Base-by-base conservation (phyloP, 345 rosid genomes). In the Pistacia atlantica region DNA sequence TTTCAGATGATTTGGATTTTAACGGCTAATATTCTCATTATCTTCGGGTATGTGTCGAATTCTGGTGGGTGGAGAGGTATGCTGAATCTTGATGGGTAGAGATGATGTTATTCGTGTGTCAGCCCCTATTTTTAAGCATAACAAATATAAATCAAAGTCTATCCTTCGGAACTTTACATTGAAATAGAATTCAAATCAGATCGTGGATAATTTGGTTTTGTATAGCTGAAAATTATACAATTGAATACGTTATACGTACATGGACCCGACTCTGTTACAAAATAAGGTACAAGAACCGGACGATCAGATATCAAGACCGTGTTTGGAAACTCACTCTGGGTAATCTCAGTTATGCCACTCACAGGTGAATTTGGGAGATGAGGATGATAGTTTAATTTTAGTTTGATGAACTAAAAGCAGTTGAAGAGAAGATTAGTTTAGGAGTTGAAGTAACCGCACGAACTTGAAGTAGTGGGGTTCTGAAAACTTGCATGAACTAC, bases 231-330 rank as follows among this genome's bases (percentile, higher is more conserved):
- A 8, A 74, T 74, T 54, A 74, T 63, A 62, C 60, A 74, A 31
- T 5, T 65, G 33, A 63, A 25, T 25, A 25, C 25, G 25, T 25
- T 25, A 74, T 63, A 52, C 20, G 6, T 31, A 17, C 46, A 31
- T 10, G 4, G 4, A 63, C 59, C 46, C 0, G 46, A 1, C 46
- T 12, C 12, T 7, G 17, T 63, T 63, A 54, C 54, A 14, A 52
- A 52, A 37, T 55, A 74, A 52, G 1, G 33, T 31, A 93, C 94
- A 18, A 91, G 87, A 77, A 93, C 93, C 68, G 95, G 97, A 74
- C 89, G 86, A 68, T 88, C 89, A 42, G 92, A 84, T 78, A 84
- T 81, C 73, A 91, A 74, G 59, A 91, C 98, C 67, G 84, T 80
- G 71, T 84, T 84, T 57, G 80, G 68, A 71, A 93, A 91, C 83